Evolutionary conservation across 2,329 filamentous ascomycete species (phyloP), one percentile per base, ranked within the genome.

Genomic region (Phaeophleospora eucalypticola): DNA sequence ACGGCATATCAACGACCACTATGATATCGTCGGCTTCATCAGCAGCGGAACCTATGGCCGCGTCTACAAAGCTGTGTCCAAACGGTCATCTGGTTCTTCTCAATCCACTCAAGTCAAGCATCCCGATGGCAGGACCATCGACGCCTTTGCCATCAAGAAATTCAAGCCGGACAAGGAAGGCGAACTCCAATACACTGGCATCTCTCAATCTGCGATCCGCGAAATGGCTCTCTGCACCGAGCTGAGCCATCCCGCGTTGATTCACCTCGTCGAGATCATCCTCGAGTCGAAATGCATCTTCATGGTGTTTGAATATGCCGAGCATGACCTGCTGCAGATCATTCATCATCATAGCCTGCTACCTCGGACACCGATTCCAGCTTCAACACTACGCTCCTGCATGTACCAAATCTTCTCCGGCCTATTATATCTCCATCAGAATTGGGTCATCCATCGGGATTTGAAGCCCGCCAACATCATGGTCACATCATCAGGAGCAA

Each of bases 91-190:
- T 58, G 83, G 46, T 41, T 56, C 51, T 27, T 45, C 37, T 20
- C 52, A 50, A 27, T 50, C 50, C 9, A 46, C 46, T 37, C 56
- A 49, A 21, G 58, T 52, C 46, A 60, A 52, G 19, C 61, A 63
- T 48, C 62, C 62, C 19, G 52, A 53, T 53, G 62, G 62, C 36
- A 51, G 59, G n/a, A 53, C 47, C 1, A 64, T 81, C 42, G 87
- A 87, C 53, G 89, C 95, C 63, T 96, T 95, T 65, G 93, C 93
- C 59, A 98, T 98, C 75, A 98, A 98, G 67, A 98, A 98, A 80
- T 86, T 96, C 80, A 96, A 96, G 74, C 90, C 90, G 6, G 93
- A 98, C 70, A 98, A 97, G 72, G 93, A 98, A 71, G 93, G 93
- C 47, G 93, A 98, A 68, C 81, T 96, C 38, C 87, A 94, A 61